Conservation (phyloP, 768 basidiomycete genomes). For the Podaxis mareebaensis region DNA sequence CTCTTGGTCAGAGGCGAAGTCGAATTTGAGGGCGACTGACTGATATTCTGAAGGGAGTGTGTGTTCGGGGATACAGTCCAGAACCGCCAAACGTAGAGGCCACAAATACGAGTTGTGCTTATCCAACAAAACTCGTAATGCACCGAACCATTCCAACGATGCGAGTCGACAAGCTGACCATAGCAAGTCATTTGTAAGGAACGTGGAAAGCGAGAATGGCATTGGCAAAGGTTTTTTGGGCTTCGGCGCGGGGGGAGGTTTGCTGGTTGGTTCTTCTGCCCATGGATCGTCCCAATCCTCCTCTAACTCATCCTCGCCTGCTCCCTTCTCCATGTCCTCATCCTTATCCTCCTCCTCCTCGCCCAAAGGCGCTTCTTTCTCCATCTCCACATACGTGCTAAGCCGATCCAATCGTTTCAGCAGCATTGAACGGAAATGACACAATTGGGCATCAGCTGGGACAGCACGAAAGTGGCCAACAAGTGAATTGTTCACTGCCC, state of each 20-base stretch:
- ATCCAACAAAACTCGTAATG: slow-evolving; percentile 56
- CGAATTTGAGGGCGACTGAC: slow-evolving; percentile 63
- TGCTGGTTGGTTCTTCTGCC: slow-evolving; percentile 46
- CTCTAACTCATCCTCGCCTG: slow-evolving; percentile 50
- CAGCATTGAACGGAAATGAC: slow-evolving; percentile 65
- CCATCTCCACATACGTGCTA: slow-evolving; percentile 71
- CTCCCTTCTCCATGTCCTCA: slow-evolving; percentile 3
- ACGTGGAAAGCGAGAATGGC: slow-evolving; percentile 54
- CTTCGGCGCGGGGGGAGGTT: slow-evolving; percentile 32
- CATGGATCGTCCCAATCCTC: slow-evolving; percentile 84
- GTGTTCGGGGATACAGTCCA: slow-evolving; percentile 77
- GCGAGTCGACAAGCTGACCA: slow-evolving; percentile 68
- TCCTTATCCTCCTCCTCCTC: slow-evolving; percentile 32
- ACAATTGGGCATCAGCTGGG: slow-evolving; percentile 66
- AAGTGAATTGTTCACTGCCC: slow-evolving; percentile 29
- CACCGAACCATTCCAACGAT: slow-evolving; percentile 54
- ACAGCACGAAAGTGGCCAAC: slow-evolving; percentile 54
- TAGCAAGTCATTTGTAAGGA: slow-evolving; percentile 61
- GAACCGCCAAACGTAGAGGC: slow-evolving; percentile 68
- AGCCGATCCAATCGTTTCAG: slow-evolving; percentile 67
- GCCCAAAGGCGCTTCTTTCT: slow-evolving; percentile 36
- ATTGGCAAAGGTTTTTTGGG: slow-evolving; percentile 35
- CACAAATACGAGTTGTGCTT: slow-evolving; percentile 61
- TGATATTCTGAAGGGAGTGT: slow-evolving; percentile 61
- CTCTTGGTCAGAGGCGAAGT: slow-evolving; percentile 50